Base-by-base conservation (phyloP, 2,329 filamentous ascomycete species). In the Aspergillus sp. region DNA sequence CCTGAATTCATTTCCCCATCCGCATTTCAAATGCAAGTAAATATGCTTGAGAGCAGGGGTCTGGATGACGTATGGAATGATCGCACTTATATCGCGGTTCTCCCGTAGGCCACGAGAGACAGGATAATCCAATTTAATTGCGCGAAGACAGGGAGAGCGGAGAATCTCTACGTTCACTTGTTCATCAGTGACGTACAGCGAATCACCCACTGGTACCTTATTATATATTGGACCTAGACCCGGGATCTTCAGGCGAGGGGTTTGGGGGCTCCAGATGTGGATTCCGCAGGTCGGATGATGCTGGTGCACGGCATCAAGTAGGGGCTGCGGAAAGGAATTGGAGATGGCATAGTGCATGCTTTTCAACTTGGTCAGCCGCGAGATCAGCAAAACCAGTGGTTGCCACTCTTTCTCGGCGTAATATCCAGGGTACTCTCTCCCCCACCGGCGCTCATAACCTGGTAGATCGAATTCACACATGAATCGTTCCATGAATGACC, bases 211-310 rank as follows among this genome's bases (percentile, higher is more conserved):
- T n/a, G n/a, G n/a, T n/a, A n/a, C n/a, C n/a, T n/a, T n/a, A n/a
- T n/a, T n/a, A n/a, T n/a, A n/a, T n/a, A n/a, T n/a, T n/a, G n/a
- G n/a, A 12, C 31, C 10, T 9, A 20, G n/a, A n/a, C 4, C 14
- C n/a, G 22, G 26, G 1, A 31, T 7, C 18, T 55, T 45, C 6
- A 56, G 22, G 11, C n/a, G 26, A 14, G 46, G 49, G 6, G n/a
- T 26, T 29, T 63, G 61, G 16, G 20, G 16, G 1, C 7, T 45
- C 56, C 58, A 59, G 2, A 61, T 32, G 20, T 60, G 22, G 1
- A 63, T 3, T 6, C 12, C 20, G 26, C 61, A 63, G 0, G 10
- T 14, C 1, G 61, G 56, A 24, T 63, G 61, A 39, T 39, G 7
- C 6, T 29, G 31, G 11, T 24, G 32, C 2, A 63, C 26, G 12